Evolutionary conservation across 345 rosid genomes (phyloP).

Genomic region (Clausena lansium): DNA sequence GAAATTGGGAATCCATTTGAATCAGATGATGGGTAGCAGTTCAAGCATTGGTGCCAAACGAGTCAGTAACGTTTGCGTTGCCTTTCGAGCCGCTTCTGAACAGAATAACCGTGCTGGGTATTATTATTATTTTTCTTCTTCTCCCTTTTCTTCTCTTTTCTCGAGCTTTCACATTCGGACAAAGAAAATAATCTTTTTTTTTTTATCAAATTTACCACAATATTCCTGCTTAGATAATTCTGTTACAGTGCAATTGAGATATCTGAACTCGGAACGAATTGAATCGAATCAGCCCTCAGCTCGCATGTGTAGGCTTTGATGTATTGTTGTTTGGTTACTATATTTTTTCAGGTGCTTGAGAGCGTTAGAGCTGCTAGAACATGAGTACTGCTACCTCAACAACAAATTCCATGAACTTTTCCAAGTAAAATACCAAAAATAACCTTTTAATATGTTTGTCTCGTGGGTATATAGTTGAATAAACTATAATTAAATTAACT

Average conservation of each 20-base stretch:
- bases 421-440: conserved; percentile 39
- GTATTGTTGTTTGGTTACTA: not conserved
- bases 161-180: conserved; percentile 2
- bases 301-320: no score
- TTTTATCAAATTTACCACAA: no score
- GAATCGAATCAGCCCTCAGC: no score
- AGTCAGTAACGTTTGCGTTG: conserved; percentile 71
- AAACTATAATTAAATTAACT: not conserved
- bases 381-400: conserved; percentile 83
- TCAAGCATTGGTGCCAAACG: conserved; percentile 89
- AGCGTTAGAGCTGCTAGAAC: conserved; percentile 78
- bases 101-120: conserved; percentile 75
- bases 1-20: conserved; percentile 80
- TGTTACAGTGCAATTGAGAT: no score
- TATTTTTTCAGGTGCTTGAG: conserved; percentile 62
- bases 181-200: not conserved
- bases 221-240: no score
- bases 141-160: conserved; percentile 5
- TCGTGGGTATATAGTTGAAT: not conserved
- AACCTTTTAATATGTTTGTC: not conserved
- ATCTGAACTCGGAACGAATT: no score
- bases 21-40: conserved; percentile 97
- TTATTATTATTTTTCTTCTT: not conserved
- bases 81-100: conserved; percentile 87
- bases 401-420: conserved; percentile 86